Conservation (phyloP, 23 red algal genomes). For the Chondrus crispus region DNA sequence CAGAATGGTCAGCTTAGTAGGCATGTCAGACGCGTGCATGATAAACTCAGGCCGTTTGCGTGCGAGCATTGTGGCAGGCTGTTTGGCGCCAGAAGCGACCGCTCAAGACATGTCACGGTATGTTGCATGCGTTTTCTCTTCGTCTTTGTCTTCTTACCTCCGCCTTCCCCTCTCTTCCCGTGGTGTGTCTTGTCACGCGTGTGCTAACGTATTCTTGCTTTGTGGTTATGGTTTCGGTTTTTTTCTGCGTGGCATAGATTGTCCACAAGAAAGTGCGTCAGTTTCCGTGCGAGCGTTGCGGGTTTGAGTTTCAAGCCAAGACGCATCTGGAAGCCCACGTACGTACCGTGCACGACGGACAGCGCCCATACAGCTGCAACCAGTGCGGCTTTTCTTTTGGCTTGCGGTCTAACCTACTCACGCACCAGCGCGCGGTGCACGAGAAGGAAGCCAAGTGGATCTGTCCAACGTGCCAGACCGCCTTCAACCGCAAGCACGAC, state of each 20-base stretch:
- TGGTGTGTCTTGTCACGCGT: background rate
- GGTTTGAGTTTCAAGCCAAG: constrained; percentile 59
- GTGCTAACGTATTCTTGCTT: background rate
- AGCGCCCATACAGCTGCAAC: constrained; percentile 34
- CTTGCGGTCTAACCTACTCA: constrained; percentile 46
- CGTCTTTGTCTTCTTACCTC: background rate
- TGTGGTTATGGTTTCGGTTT: background rate
- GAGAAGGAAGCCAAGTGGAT: constrained; percentile 57
- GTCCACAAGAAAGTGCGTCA: constrained; percentile 72
- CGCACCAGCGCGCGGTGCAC: constrained; percentile 72
- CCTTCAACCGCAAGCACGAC: constrained; percentile 73
- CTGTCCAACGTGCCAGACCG: constrained; percentile 46
- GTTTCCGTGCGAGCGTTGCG: constrained; percentile 63
- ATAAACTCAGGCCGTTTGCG: constrained; percentile 63
- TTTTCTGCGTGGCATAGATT: constrained; percentile 22
- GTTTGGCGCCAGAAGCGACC: constrained; percentile 66
- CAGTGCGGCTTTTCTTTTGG: constrained; percentile 75
- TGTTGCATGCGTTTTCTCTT: background rate
- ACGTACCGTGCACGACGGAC: constrained; percentile 59
- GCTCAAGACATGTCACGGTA: constrained; percentile 64
- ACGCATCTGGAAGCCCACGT: constrained; percentile 58
- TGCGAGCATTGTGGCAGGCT: constrained; percentile 64
- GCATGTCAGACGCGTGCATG: constrained; percentile 62
- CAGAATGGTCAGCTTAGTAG: constrained; percentile 65
- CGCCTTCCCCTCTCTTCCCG: background rate